These are phyloP conservation scores for Sungouiella blattae DNA, from an alignment of 805 yeast species.

Conservation along the genomic window DNA sequence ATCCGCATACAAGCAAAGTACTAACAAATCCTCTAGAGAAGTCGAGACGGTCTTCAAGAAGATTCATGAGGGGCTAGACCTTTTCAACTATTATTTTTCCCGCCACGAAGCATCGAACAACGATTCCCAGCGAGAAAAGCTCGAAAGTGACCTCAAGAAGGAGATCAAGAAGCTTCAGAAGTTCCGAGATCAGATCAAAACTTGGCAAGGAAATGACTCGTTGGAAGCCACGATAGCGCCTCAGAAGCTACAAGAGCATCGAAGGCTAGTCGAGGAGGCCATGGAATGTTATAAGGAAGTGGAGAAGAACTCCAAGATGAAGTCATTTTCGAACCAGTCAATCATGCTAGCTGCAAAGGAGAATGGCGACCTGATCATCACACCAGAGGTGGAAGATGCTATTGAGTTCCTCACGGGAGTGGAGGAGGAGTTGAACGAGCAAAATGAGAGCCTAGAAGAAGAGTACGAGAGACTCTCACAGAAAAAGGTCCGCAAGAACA, in stretches of 20 bases:
- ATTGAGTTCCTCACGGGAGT: slow-evolving; percentile 30
- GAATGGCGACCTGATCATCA: slow-evolving; percentile 19
- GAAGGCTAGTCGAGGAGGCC: slow-evolving; percentile 41
- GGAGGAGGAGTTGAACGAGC: slow-evolving; percentile 30
- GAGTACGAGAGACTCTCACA: slow-evolving; percentile 39
- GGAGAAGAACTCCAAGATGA: slow-evolving; percentile 40
- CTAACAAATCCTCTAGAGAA: slow-evolving; percentile 28
- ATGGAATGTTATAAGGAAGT: slow-evolving; percentile 45
- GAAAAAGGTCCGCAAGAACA: slow-evolving; percentile 38
- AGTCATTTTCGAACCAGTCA: slow-evolving; percentile 42
- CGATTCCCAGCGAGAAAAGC: slow-evolving; percentile 41
- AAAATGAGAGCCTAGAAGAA: slow-evolving; percentile 32
- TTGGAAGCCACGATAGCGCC: slow-evolving; percentile 20
- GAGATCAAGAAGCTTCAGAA: slow-evolving; percentile 45
- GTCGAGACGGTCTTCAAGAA: slow-evolving; percentile 42
- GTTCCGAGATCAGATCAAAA: slow-evolving; percentile 43
- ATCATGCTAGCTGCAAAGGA: slow-evolving; percentile 40
- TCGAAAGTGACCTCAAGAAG: slow-evolving; percentile 42
- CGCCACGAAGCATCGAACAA: slow-evolving; percentile 37
- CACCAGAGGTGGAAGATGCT: slow-evolving; percentile 33
- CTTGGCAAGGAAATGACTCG: slow-evolving; percentile 37
- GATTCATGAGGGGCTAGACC: slow-evolving; percentile 43
- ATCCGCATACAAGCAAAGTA: too few species aligned
- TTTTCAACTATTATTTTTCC: slow-evolving; percentile 42
- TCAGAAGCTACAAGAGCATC: slow-evolving; percentile 29